Evolutionary conservation across 768 basidiomycete species (phyloP).

Genomic region (Pisolithus marmoratus): DNA sequence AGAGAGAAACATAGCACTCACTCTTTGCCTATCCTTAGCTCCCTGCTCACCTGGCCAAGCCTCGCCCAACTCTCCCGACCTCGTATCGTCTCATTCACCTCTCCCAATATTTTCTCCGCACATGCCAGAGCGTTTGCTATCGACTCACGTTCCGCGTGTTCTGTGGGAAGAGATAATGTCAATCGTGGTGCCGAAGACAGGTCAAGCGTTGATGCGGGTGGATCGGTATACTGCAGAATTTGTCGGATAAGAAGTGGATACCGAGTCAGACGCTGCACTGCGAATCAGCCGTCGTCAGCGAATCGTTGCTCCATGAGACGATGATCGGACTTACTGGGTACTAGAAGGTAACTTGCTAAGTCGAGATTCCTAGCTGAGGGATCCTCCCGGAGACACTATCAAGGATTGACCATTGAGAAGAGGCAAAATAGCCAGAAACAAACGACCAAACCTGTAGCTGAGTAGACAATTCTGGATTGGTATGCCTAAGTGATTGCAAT

Average conservation of each 20-base stretch:
- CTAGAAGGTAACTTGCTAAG: conserved; percentile 83
- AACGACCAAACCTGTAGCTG: conserved; percentile 56
- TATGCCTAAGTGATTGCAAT: conserved; percentile 65
- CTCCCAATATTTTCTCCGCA: conserved; percentile 66
- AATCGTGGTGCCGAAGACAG: conserved; percentile 1
- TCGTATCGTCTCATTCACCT: conserved; percentile 87
- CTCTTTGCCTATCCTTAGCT: conserved; percentile 88
- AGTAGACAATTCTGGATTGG: conserved; percentile 55
- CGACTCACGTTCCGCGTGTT: conserved; percentile 45
- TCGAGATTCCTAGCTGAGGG: conserved; percentile 77
- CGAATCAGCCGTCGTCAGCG: neutral
- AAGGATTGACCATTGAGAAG: neutral
- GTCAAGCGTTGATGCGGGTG: conserved; percentile 24
- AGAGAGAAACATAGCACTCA: conserved; percentile 27
- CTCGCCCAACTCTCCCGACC: conserved; percentile 76
- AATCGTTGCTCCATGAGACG: neutral
- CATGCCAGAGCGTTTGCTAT: conserved; percentile 52
- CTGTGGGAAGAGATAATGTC: conserved; percentile 5
- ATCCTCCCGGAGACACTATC: conserved; percentile 69
- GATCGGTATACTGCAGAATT: conserved; percentile 75
- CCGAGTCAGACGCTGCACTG: conserved; percentile 93
- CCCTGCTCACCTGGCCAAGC: conserved; percentile 66
- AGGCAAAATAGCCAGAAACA: neutral
- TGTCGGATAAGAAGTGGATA: conserved; percentile 89
- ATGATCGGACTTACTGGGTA: conserved; percentile 61